Base-by-base conservation (phyloP, 176 grass and related monocot genomes). In the Paspalum notatum region DNA sequence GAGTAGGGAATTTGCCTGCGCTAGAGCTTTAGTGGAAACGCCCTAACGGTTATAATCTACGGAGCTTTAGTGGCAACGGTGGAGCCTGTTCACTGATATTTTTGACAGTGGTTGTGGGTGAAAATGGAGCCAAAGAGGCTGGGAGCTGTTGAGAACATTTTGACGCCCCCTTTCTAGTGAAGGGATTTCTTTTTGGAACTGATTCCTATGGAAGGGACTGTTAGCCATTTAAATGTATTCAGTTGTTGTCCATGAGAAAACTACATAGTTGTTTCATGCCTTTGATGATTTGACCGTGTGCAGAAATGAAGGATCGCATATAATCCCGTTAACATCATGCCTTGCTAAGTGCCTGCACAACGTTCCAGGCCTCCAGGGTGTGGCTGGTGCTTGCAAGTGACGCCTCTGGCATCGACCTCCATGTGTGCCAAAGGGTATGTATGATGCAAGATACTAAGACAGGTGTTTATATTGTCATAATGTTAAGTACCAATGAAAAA, bases 81-180 rank as follows among this genome's bases (percentile, higher is more conserved):
- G 53, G 46, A 72, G 21, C 72, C 45, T 64, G 22, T 46, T 72
- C 9, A 16, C 17, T 12, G 46, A 38, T 18, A 17, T 13, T 43
- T 64, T 71, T 37, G 8, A 72, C 22, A 32, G 1, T 52, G 42
- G 27, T 22, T 2, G 71, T 5, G 38, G 27, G 21, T 25, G 24
- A 44, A 22, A 65, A 14, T 21, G 18, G 54, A 60, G 16, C 49
- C n/a, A 66, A 32, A 3, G 38, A 56, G 46, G 11, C 47, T 16
- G 18, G 17, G 8, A 86, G 22, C 14, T 26, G n/a, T 61, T 21
- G 5, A 15, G 64, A 60, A 85, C 14, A 78, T 60, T 41, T 60
- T 84, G 26, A 32, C 75, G 39, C 39, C 22, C 22, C 6, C 7
- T 26, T 43, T 47, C 8, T 6, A 7, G 47, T 71, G 40, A 40